Base-by-base conservation (phyloP, 257 asterid species). In the Nicotiana tomentosiformis region DNA sequence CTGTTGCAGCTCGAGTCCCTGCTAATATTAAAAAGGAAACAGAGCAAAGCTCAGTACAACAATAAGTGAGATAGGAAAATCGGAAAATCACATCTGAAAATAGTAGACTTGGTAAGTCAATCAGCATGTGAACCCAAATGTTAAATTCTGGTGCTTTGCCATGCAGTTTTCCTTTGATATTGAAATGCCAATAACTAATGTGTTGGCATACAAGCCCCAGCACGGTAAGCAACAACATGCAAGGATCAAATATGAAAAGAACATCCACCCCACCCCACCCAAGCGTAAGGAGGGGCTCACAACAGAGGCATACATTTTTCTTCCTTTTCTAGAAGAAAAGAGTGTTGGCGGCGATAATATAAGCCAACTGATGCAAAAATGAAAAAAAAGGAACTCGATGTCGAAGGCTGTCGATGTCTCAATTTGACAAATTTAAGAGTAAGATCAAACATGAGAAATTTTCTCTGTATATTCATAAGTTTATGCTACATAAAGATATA, bases 1-100 rank as follows among this genome's bases (percentile, higher is more conserved):
- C 85, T 84, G 81, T 60, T 77, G 90, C 89, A 67, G 90, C 78
- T 65, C 88, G 93, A 20, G 82, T 68, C 43, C 93, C 91, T 90
- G 91, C 83, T 77, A 77, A 53, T 11, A 53, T 14, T 15, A 84
- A 53, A 58, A 60, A 61, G 79, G 11, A 14, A 53, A 11, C 72
- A 84, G 26, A 82, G 56, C 80, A 84, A 83, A 35, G 84, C 84
- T 85, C 76, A 77, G 53, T 8, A 16, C 30, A 46, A 15, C 6
- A 15, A 53, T 14, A 4, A 14, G 58, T 53, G 58, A 53, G 17
- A 53, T 53, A 53, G 58, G 58, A 53, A 53, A 14, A 53, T 53
- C 18, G 7, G 58, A 14, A 53, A 53, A 53, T 53, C 18, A 53
- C 58, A 53, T 53, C 58, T 53, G 17, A 14, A 53, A 15, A 53